Conservation (phyloP, 129 eudicot genomes). For the Glebionis coronaria region DNA sequence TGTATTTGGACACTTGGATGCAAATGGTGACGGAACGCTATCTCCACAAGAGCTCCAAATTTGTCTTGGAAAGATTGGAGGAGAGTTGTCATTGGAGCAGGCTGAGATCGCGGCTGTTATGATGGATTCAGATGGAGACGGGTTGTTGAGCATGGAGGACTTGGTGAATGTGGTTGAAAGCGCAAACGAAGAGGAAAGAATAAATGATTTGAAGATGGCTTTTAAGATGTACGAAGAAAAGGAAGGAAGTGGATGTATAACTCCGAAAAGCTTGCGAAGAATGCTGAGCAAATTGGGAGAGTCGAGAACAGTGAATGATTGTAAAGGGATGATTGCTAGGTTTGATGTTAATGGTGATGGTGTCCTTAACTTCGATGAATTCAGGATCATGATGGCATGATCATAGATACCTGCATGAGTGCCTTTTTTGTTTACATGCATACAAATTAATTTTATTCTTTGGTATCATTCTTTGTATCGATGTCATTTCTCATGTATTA, state of each 20-base stretch:
- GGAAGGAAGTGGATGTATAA: slow-evolving; percentile 52
- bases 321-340: slow-evolving; percentile 46
- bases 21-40: slow-evolving; percentile 55
- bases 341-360: slow-evolving; percentile 67
- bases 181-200: slow-evolving; percentile 53
- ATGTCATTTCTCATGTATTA: too few species aligned
- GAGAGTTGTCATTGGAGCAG: slow-evolving; percentile 42
- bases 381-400: background rate
- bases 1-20: slow-evolving; percentile 52
- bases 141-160: slow-evolving; percentile 48
- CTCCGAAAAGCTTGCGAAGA: slow-evolving; percentile 59
- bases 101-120: slow-evolving; percentile 55
- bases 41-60: slow-evolving; percentile 51
- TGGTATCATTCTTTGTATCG: background rate
- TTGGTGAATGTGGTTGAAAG: slow-evolving; percentile 44
- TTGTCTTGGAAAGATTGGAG: slow-evolving; percentile 48
- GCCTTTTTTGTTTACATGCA: too few species aligned
- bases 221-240: slow-evolving; percentile 49
- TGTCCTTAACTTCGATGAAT: slow-evolving; percentile 30
- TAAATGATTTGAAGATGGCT: slow-evolving; percentile 41
- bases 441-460: too few species aligned
- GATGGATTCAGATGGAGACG: slow-evolving; percentile 65
- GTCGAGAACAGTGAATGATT: slow-evolving; percentile 42
- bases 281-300: slow-evolving; percentile 63
- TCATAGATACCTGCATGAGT: too few species aligned